Base-by-base conservation (phyloP, 345 rosid species). In the Eucalyptus rudis region DNA sequence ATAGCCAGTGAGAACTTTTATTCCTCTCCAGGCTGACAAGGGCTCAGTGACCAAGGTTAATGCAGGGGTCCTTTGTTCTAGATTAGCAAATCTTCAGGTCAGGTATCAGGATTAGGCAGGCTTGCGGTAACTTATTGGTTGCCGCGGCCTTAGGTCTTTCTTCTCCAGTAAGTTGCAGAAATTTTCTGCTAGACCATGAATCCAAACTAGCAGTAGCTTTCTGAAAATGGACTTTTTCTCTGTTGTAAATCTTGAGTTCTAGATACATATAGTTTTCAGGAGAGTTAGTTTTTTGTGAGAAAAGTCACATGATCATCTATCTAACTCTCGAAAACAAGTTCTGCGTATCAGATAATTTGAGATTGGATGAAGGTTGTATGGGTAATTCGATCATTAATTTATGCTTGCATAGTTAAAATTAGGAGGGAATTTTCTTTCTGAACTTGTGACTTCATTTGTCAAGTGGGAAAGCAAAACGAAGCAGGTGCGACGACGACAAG, bases 1-100 rank as follows among this genome's bases (percentile, higher is more conserved):
- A 95, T 91, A 95, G 96, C 93, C 97, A 93, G 90, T 96, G 90
- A 93, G 89, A 22, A 52, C 58, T 86, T 45, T 49, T 86, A 24
- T 49, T 29, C 87, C 87, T 51, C 25, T 49, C 25, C 33, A 3
- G 87, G 56, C 40, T 49, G 58, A 51, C n/a, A 19, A 49, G 87
- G 56, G 83, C 47, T 76, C 83, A 11, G 29, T 19, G 83, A 71
- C 47, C 24, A 19, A 20, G 47, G 83, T 76, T 36, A 76, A 76
- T 20, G 27, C 83, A 76, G 27, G 14, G 27, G 83, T 76, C 47
- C 47, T 10, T 76, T 20, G 83, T 76, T 36, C 83, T 71, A 36
- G 27, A 19, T 71, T 19, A 76, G 43, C 27, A 36, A 76, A 44
- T 68, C 44, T 68, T 68, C 80, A 68, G 80, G 44, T 33, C 44